These are phyloP conservation scores for Fusarium algeriense DNA, from an alignment of 2,329 filamentous ascomycete species.

Conservation along the genomic window DNA sequence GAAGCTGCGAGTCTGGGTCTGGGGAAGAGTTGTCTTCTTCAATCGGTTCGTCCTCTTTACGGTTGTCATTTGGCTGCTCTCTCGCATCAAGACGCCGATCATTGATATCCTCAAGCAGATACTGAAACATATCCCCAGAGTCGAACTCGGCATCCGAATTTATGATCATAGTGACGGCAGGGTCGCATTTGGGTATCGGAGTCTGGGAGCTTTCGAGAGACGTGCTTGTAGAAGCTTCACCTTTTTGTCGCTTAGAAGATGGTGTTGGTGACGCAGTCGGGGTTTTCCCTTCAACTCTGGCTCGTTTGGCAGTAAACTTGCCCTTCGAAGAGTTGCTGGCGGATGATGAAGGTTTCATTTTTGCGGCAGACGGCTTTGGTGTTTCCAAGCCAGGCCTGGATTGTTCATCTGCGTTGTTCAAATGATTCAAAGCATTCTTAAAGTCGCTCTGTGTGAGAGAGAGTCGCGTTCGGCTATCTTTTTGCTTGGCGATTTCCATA, in stretches of 20 bases:
- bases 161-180: background rate
- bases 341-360: background rate
- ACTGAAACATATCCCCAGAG: background rate
- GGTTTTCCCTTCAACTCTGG: background rate
- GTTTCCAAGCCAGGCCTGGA: no score
- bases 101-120: no score
- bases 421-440: background rate
- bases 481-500: background rate
- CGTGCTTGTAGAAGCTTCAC: background rate
- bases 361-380: background rate
- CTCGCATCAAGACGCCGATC: background rate
- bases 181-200: no score
- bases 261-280: background rate
- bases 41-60: background rate
- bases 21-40: background rate
- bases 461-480: background rate
- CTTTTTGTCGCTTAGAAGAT: background rate
- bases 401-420: background rate
- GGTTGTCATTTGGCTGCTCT: background rate
- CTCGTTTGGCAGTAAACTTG: background rate
- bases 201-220: background rate
- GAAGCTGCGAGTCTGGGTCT: background rate
- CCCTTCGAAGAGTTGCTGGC: no score
- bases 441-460: background rate
- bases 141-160: background rate